A percentile compares a stretch with the other conserved stretches of the same genome.
phyloP scores from a whole-genome alignment of 2,329 filamentous ascomycete genomes.

The Thielaviopsis ethacetica region DNA sequence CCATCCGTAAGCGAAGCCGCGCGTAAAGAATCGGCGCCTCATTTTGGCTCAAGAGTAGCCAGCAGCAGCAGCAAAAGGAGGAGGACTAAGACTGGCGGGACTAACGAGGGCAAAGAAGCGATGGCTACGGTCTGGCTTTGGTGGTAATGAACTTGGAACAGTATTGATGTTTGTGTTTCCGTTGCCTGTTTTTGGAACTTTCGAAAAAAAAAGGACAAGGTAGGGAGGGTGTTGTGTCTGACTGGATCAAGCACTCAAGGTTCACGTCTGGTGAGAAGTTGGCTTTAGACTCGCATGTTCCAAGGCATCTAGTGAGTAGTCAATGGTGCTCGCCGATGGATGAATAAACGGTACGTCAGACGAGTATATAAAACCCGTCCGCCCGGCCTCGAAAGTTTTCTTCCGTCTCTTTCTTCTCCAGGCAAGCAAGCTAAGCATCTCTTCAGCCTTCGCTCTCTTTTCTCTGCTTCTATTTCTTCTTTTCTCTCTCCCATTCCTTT shows the following conservation, averaged over 20 bases:
- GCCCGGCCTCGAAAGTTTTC: background rate
- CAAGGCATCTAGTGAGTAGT: too few relatives aligned
- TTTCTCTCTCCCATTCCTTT: background rate
- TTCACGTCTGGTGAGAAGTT: too few relatives aligned
- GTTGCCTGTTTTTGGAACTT: background rate
- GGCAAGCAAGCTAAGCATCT: slow-evolving; percentile 7
- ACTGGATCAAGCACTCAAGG: too few relatives aligned
- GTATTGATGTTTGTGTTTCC: background rate
- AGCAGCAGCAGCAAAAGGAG: too few relatives aligned
- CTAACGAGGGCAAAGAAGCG: too few relatives aligned
- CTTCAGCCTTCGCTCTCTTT: slow-evolving; percentile 1
- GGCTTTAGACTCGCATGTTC: too few relatives aligned
- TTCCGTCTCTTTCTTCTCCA: background rate
- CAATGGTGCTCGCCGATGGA: too few relatives aligned
- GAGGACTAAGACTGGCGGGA: background rate
- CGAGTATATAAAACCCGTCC: background rate
- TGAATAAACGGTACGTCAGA: too few relatives aligned
- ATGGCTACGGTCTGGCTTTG: background rate
- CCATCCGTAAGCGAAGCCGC: background rate
- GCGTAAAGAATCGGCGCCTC: background rate
- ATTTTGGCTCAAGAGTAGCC: background rate
- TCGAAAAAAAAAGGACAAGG: background rate
- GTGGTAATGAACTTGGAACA: background rate
- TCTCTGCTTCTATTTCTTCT: background rate
- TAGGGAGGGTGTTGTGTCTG: background rate